Conservation (phyloP, 2,329 filamentous ascomycete species). For the Pseudocercospora fijiensis region DNA sequence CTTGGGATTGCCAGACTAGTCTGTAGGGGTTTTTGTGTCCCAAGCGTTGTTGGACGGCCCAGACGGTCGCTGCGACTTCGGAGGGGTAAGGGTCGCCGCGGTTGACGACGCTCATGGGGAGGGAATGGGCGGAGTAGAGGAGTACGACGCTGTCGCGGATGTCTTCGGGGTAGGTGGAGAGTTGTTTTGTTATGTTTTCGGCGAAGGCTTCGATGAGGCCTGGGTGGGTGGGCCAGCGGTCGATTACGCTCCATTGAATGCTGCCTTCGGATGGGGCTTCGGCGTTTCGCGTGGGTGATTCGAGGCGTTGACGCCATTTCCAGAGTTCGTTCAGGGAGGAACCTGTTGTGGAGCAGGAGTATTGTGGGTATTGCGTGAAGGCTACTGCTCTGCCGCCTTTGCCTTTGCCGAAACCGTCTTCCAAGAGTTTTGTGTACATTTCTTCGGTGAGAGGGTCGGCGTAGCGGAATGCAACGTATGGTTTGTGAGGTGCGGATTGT, state of each 20-base stretch:
- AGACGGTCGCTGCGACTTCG: conserved; percentile 92
- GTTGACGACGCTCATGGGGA: conserved; percentile 97
- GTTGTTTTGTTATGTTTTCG: conserved; percentile 81
- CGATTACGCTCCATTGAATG: conserved; percentile 96
- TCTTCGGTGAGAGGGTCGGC: conserved; percentile 90
- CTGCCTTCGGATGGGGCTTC: conserved; percentile 62
- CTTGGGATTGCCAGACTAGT: conserved; percentile 96
- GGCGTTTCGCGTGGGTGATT: conserved; percentile 45
- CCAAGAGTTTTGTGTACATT: conserved; percentile 79
- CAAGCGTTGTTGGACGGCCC: conserved; percentile 92
- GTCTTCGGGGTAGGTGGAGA: conserved; percentile 80
- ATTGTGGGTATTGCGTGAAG: conserved; percentile 98
- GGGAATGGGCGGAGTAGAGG: conserved; percentile 85
- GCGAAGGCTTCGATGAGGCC: conserved; percentile 91
- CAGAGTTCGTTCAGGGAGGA: conserved; percentile 95
- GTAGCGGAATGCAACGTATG: conserved; percentile 96
- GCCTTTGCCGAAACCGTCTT: conserved; percentile 86
- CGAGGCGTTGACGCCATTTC: conserved; percentile 90
- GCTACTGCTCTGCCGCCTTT: conserved; percentile 91
- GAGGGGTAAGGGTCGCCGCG: conserved; percentile 92
- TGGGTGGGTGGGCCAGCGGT: conserved; percentile 90
- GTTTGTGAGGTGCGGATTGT: conserved; percentile 92
- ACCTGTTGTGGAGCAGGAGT: conserved; percentile 95
- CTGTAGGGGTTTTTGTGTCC: conserved; percentile 88
- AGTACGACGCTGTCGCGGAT: conserved; percentile 77